phyloP scores from a whole-genome alignment of 768 basidiomycete genomes.

The Neoboletus brunneissimus region DNA sequence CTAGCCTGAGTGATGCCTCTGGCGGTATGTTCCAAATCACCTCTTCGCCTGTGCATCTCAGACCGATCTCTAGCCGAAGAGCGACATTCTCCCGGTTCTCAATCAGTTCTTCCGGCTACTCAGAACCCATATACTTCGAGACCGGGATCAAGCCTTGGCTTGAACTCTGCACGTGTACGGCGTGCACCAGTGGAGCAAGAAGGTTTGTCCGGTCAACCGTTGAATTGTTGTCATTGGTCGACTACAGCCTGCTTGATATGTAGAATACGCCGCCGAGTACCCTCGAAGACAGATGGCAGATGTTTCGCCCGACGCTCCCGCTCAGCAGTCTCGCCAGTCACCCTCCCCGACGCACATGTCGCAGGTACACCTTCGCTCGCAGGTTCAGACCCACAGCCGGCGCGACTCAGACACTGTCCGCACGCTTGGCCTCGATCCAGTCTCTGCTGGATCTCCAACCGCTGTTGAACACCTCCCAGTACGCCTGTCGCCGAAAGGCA shows the following conservation, averaged over 20 bases:
- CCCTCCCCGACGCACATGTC: constrained; percentile 49
- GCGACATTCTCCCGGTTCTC: constrained; percentile 22
- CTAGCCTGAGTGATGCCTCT: constrained; percentile 67
- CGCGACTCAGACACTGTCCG: constrained; percentile 78
- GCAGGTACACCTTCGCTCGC: constrained; percentile 30
- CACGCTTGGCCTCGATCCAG: constrained; percentile 38
- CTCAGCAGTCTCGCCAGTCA: constrained; percentile 43
- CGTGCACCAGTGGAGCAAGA: constrained; percentile 47
- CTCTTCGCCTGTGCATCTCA: constrained; percentile 28
- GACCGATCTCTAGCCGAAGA: constrained; percentile 27
- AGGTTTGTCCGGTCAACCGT: constrained; percentile 26
- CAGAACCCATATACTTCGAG: constrained; percentile 32
- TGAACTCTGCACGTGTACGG: constrained; percentile 36
- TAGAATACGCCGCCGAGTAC: constrained; percentile 29
- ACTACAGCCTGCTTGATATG: constrained; percentile 10
- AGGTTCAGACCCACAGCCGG: constrained; percentile 51
- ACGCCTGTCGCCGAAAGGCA: constrained; percentile 33
- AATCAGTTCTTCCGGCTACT: constrained; percentile 12
- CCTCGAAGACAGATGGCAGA: constrained; percentile 19
- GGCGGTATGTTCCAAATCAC: constrained; percentile 24
- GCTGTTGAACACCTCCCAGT: constrained; percentile 41
- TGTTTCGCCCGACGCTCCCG: constrained; percentile 8
- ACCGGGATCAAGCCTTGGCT: constrained; percentile 45
- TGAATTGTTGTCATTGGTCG: neutral
- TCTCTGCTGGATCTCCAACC: constrained; percentile 53